Evolutionary conservation across 2,329 filamentous ascomycete genomes (phyloP).

Genomic region (Colletotrichum limetticola): DNA sequence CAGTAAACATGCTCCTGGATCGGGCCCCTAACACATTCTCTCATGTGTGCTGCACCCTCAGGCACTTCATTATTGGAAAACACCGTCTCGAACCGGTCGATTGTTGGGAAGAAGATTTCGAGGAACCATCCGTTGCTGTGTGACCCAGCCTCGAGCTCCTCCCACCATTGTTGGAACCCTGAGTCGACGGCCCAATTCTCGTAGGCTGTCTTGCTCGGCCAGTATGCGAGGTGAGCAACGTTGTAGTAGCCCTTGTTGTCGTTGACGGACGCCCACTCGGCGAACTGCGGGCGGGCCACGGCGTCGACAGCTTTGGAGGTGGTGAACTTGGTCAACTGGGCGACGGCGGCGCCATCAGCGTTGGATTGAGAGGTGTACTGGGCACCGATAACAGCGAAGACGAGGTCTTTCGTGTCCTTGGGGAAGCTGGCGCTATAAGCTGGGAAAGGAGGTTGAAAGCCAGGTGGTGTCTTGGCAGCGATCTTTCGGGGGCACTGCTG

Average conservation of each 20-base stretch:
- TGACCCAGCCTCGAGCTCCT: conserved; percentile 39
- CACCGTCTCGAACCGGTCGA: conserved; percentile 56
- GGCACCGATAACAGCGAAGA: conserved; percentile 35
- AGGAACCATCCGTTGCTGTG: conserved; percentile 51
- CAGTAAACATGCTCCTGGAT: conserved; percentile 57
- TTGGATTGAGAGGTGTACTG: conserved; percentile 22
- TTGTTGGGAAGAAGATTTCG: conserved; percentile 52
- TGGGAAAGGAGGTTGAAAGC: conserved; percentile 33
- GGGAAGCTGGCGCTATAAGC: conserved; percentile 34
- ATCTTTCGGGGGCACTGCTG: conserved; percentile 32
- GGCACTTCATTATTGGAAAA: conserved; percentile 48
- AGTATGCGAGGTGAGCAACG: conserved; percentile 49
- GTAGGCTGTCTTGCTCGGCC: conserved; percentile 43
- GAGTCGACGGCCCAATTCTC: conserved; percentile 45
- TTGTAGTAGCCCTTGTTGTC: conserved; percentile 34
- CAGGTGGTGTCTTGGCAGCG: conserved; percentile 22
- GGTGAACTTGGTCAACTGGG: conserved; percentile 28
- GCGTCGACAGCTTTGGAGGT: conserved; percentile 6
- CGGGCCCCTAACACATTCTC: conserved; percentile 46
- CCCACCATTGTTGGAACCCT: conserved; percentile 52
- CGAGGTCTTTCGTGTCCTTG: conserved; percentile 31
- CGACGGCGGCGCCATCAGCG: conserved; percentile 11
- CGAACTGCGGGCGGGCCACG: conserved; percentile 14
- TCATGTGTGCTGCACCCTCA: conserved; percentile 55
- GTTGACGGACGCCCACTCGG: conserved; percentile 34